A percentile compares a stretch with the other conserved stretches of the same genome.
phyloP scores from a whole-genome alignment of 805 yeast genomes.

The Hanseniaspora thailandica region DNA sequence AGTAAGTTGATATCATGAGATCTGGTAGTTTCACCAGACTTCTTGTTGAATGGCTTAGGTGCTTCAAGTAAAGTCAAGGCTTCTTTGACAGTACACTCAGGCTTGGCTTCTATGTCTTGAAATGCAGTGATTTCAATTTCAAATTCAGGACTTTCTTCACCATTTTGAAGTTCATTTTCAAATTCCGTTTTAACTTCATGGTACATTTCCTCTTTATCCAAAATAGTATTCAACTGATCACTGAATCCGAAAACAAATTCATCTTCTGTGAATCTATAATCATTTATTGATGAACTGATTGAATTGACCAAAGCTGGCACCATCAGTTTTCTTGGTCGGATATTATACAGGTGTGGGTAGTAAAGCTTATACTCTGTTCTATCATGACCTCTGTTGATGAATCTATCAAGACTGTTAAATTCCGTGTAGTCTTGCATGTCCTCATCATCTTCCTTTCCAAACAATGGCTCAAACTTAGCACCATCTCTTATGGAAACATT shows the following conservation, averaged over 20 bases:
- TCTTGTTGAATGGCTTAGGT: slow-evolving; percentile 71
- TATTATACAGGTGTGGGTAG: slow-evolving; percentile 73
- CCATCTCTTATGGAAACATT: slow-evolving; percentile 88
- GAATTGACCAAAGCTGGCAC: slow-evolving; percentile 57
- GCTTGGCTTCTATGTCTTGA: slow-evolving; percentile 26
- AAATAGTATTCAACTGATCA: slow-evolving; percentile 40
- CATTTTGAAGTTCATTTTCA: slow-evolving; percentile 21
- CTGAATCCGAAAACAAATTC: slow-evolving; percentile 38
- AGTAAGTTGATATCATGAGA: slow-evolving; percentile 83
- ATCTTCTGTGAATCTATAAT: slow-evolving; percentile 34
- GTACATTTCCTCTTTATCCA: slow-evolving; percentile 18
- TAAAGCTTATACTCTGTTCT: slow-evolving; percentile 80
- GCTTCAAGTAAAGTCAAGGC: slow-evolving; percentile 69
- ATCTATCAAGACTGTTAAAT: slow-evolving; percentile 77
- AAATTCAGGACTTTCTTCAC: slow-evolving; percentile 28
- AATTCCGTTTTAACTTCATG: slow-evolving; percentile 26
- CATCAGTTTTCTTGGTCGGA: slow-evolving; percentile 54
- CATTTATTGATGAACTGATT: slow-evolving; percentile 37
- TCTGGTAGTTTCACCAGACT: slow-evolving; percentile 59
- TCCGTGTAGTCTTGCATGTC: slow-evolving; percentile 65
- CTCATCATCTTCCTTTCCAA: slow-evolving; percentile 51
- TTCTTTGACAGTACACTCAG: slow-evolving; percentile 26
- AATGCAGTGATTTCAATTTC: slow-evolving; percentile 38
- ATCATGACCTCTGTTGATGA: slow-evolving; percentile 65
- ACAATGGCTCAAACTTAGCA: slow-evolving; percentile 84